Conservation (phyloP, 192 early-diverging fungal genomes). For the Gryganskiella cystojenkinii region DNA sequence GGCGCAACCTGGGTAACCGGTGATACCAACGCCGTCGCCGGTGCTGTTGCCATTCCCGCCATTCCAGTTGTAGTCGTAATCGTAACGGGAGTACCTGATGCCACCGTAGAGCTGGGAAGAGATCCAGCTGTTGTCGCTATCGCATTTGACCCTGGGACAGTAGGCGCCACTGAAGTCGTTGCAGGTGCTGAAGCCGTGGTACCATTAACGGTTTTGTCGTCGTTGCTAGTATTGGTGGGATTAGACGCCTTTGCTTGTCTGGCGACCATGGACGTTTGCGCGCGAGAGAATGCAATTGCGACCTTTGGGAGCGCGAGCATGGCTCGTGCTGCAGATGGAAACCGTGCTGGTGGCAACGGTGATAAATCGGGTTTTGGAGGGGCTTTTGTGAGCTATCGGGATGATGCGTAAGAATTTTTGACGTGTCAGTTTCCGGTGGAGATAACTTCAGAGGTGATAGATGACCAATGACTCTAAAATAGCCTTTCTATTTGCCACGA, state of each 20-base stretch:
- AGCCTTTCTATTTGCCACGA: not conserved
- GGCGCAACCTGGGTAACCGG: conserved; percentile 20
- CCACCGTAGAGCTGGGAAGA: not conserved
- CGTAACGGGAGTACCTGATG: not conserved
- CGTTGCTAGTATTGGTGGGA: not conserved
- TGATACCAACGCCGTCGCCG: not conserved
- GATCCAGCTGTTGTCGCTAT: not conserved
- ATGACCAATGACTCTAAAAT: no score
- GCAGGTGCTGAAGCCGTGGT: not conserved
- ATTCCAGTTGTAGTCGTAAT: not conserved
- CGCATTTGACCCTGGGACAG: not conserved
- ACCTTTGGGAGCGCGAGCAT: conserved; percentile 41
- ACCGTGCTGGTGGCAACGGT: conserved; percentile 45
- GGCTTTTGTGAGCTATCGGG: conserved; percentile 24
- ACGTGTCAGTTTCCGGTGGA: not conserved
- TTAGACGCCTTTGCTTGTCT: conserved; percentile 7
- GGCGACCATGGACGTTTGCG: conserved; percentile 15
- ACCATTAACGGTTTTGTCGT: conserved; percentile 1
- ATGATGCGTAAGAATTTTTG: not conserved
- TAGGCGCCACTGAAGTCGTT: not conserved
- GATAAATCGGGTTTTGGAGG: conserved; percentile 47
- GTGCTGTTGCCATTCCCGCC: not conserved
- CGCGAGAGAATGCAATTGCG: conserved; percentile 36
- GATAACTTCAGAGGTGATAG: no score
- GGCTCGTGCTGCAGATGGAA: conserved; percentile 42